Conservation (phyloP, 352 stramenopile genomes). For the Globisporangium paddicum region DNA sequence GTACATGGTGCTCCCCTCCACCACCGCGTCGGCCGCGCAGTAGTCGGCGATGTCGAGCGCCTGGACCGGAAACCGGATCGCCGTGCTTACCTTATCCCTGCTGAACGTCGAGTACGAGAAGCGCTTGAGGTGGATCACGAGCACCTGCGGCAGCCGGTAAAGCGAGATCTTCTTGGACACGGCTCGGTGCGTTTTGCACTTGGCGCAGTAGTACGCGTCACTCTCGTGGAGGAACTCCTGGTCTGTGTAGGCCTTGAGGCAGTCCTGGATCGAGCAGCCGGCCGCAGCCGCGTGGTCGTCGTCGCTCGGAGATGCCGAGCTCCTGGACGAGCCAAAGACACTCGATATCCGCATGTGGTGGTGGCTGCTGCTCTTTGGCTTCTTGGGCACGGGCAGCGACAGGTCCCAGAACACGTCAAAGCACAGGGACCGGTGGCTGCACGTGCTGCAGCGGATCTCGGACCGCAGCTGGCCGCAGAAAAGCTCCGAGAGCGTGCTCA, state of each 20-base stretch:
- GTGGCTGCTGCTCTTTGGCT: conserved; percentile 28
- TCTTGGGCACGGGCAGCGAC: conserved; percentile 66
- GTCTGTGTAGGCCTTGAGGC: conserved; percentile 66
- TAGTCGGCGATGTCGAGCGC: conserved; percentile 67
- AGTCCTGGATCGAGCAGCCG: conserved; percentile 57
- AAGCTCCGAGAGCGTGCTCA: conserved; percentile 61
- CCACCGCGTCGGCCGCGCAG: conserved; percentile 54
- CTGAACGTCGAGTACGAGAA: conserved; percentile 82
- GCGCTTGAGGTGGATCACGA: conserved; percentile 89
- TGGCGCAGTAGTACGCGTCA: conserved; percentile 68
- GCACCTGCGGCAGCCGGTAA: conserved; percentile 71
- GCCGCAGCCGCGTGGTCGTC: background rate
- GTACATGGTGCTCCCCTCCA: conserved; percentile 69
- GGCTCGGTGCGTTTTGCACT: conserved; percentile 66
- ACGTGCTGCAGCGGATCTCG: conserved; percentile 71
- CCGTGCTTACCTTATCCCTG: conserved; percentile 69
- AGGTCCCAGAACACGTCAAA: conserved; percentile 89
- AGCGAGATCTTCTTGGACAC: conserved; percentile 75
- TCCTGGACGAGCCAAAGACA: conserved; percentile 20
- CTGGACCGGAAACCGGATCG: conserved; percentile 53
- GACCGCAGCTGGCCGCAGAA: conserved; percentile 82
- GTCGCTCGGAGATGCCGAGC: background rate
- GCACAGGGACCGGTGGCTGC: conserved; percentile 62
- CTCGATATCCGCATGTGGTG: conserved; percentile 28
- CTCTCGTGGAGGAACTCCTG: conserved; percentile 56